Evolutionary conservation across 1,284 basidiomycete genomes (phyloP).

Genomic region (Austroboletus rostrupii): DNA sequence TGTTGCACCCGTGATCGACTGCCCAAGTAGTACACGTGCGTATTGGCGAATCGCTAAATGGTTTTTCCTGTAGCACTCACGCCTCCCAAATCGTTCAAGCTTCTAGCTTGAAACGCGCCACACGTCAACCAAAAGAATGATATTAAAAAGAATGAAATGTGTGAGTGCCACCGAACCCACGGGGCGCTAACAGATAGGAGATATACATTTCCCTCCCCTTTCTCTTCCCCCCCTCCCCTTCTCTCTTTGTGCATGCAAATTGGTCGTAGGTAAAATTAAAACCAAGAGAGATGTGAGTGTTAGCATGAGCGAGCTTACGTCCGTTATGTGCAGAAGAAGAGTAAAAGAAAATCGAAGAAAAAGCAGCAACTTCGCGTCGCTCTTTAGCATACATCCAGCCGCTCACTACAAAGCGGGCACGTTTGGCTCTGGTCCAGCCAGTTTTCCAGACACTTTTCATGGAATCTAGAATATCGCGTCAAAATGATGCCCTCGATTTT

Average conservation of each 20-base stretch:
- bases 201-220: constrained; percentile 5
- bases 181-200: neutral
- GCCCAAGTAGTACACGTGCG: neutral
- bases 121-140: constrained; percentile 26
- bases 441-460: constrained; percentile 51
- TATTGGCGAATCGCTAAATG: neutral
- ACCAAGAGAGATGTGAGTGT: constrained; percentile 4
- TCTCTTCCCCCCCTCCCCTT: neutral
- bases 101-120: constrained; percentile 2
- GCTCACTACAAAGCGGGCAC: constrained; percentile 52
- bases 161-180: constrained; percentile 8
- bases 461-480: constrained; percentile 36
- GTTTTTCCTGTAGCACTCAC: neutral
- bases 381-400: constrained; percentile 25
- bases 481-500: neutral
- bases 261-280: constrained; percentile 10
- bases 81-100: neutral
- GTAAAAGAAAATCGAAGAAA: neutral
- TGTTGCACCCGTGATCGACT: neutral
- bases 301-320: constrained; percentile 16
- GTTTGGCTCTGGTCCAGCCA: constrained; percentile 52
- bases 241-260: constrained; percentile 1
- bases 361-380: neutral
- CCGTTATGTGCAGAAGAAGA: constrained; percentile 9
- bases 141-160: constrained; percentile 27